Evolutionary conservation across 2,329 filamentous ascomycete species (phyloP), one percentile per base, ranked within the genome.

Genomic region (Rasamsonia emersonii): DNA sequence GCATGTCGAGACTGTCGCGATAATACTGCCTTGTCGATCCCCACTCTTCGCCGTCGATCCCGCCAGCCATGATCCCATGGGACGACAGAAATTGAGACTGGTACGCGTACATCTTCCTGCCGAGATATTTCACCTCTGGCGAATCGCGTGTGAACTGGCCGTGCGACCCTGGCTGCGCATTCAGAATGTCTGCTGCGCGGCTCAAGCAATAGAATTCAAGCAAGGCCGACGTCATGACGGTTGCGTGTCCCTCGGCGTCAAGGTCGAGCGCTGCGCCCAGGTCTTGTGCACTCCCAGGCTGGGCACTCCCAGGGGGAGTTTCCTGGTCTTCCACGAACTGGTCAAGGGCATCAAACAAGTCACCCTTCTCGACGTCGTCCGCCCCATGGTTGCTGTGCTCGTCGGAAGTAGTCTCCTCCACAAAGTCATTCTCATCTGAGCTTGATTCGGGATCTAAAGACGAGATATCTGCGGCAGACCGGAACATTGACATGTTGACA

Each of bases 181-280:
- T 67, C 21, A 67, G 50, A 28, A 64, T 51, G 25, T 66, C 63
- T 14, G 56, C 55, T n/a, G 63, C 63, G 33, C 58, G 55, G 20
- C 45, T 61, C 9, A 58, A 43, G 29, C 60, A 65, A 38, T 61
- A 66, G 35, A 64, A 65, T 34, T 66, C 63, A 4, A 67, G 48
- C 9, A 67, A 43, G 1, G 63, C 59, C 9, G 59, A 49, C 10
- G 62, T 62, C 54, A 67, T 58, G 26, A 64, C 47, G 20, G 57
- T 54, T 20, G 55, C 49, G 43, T 64, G 60, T 4, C 47, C 52
- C 20, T 59, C 54, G 4, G 48, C 42, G 36, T 61, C 54, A 3
- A 53, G 37, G 28, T 53, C 52, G 9, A 51, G 41, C 4, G 48
- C 21, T 13, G 20, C 34, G 5, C 37, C 35, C 5, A 36, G 11